Evolutionary conservation across 768 basidiomycete species (phyloP).

Genomic region (Chlorophyllum brunneum): DNA sequence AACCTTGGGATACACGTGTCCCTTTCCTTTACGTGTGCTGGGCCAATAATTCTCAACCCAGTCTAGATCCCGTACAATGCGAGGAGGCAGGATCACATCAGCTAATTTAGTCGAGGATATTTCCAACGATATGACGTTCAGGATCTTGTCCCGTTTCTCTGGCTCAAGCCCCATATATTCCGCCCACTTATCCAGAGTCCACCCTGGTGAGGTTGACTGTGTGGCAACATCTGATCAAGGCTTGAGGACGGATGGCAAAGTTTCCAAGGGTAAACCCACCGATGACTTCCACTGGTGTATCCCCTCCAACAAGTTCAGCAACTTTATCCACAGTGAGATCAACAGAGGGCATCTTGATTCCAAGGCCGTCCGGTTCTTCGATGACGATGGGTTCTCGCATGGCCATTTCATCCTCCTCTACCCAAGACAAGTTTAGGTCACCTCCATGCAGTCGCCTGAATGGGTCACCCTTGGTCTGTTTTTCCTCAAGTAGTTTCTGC

Average conservation of each 20-base stretch:
- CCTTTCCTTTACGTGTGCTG: conserved; percentile 63
- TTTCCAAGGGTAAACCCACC: conserved; percentile 42
- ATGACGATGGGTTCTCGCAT: conserved; percentile 84
- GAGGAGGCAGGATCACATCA: conserved; percentile 76
- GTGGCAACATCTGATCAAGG: conserved; percentile 70
- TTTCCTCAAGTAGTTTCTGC: conserved; percentile 65
- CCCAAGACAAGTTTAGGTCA: conserved; percentile 71
- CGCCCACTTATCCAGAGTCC: conserved; percentile 91
- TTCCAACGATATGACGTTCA: conserved; percentile 95
- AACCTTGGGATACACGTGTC: conserved; percentile 84
- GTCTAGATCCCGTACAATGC: conserved; percentile 82
- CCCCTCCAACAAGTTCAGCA: conserved; percentile 72
- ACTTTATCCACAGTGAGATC: conserved; percentile 79
- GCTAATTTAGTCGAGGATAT: conserved; percentile 83
- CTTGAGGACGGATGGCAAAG: neutral
- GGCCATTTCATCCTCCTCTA: conserved; percentile 66
- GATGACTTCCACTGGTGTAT: conserved; percentile 86
- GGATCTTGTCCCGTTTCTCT: conserved; percentile 74
- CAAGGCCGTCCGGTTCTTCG: conserved; percentile 72
- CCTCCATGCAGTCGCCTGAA: conserved; percentile 67
- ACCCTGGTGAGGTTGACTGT: conserved; percentile 80
- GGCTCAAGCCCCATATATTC: conserved; percentile 75
- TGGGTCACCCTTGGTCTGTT: conserved; percentile 53
- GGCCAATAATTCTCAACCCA: conserved; percentile 99
- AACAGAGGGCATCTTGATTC: conserved; percentile 81